Percentiles rank a stretch among this genome's conserved stretches.
Conservation (phyloP, 371 early-diverging fungal genomes). For the Mortierella sp. region DNA sequence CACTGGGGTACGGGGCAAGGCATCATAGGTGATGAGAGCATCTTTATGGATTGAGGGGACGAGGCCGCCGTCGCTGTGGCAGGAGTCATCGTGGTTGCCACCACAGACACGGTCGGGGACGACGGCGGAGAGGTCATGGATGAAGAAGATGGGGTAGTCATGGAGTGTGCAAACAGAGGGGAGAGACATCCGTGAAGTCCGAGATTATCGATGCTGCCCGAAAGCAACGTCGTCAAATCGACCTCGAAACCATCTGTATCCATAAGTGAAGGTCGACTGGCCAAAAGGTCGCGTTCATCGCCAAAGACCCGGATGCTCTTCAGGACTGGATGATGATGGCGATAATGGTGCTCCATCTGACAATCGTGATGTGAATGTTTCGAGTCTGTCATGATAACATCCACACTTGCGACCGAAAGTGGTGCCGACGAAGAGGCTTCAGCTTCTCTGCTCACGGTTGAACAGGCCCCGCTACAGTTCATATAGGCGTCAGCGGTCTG, state of each 20-base stretch:
- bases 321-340: too few relatives aligned
- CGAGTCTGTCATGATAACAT: too few relatives aligned
- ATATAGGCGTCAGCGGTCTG: too few relatives aligned
- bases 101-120: slow-evolving; percentile 8
- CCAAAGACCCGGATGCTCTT: too few relatives aligned
- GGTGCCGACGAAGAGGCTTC: too few relatives aligned
- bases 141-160: slow-evolving; percentile 11
- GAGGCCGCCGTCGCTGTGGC: not conserved
- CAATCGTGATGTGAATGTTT: too few relatives aligned
- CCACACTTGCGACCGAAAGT: too few relatives aligned
- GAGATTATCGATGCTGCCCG: slow-evolving; percentile 1
- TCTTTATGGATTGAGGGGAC: not conserved
- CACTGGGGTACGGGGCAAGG: slow-evolving; percentile 33
- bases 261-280: not conserved
- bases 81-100: not conserved
- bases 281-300: too few relatives aligned
- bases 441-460: too few relatives aligned
- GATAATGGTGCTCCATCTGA: too few relatives aligned
- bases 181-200: slow-evolving; percentile 4
- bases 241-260: not conserved
- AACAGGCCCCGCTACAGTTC: too few relatives aligned
- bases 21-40: slow-evolving; percentile 10
- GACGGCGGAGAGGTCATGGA: slow-evolving; percentile 7
- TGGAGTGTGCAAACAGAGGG: slow-evolving; percentile 5
- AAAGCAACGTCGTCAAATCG: slow-evolving; percentile 9